Evolutionary conservation across 768 basidiomycete species (phyloP).

Genomic region (Lactifluus subvellereus): DNA sequence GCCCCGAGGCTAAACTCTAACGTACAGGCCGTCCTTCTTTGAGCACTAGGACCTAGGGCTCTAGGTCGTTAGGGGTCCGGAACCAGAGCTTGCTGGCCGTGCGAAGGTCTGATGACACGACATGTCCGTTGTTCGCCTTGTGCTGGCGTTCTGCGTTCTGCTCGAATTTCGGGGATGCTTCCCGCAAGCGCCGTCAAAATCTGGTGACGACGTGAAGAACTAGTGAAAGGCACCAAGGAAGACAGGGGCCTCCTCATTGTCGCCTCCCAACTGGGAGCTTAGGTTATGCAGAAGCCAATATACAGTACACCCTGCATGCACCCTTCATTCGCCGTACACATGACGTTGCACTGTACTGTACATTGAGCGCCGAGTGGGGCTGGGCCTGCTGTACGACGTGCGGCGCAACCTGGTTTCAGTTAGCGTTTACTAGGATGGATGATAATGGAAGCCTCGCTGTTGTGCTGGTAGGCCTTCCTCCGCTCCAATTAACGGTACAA

Average conservation of each 20-base stretch:
- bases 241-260: neutral
- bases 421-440: no score
- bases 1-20: no score
- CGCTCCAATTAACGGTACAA: neutral
- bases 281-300: neutral
- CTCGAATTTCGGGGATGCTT: neutral
- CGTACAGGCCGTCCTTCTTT: neutral
- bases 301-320: neutral
- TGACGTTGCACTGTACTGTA: neutral
- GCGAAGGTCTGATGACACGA: neutral
- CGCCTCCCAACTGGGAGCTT: neutral
- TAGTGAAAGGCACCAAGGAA: no score
- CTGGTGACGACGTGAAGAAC: neutral
- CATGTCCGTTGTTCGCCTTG: neutral
- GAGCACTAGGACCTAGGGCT: neutral
- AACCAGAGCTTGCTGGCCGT: no score
- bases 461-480: neutral
- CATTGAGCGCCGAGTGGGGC: neutral
- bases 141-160: neutral
- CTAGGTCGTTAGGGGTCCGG: constrained; percentile 1
- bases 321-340: neutral
- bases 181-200: constrained; percentile 2
- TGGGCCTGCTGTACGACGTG: neutral
- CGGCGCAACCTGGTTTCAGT: no score
- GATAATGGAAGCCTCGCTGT: no score